Conservation (phyloP, 345 rosid species). For the Syzygium aqueum region DNA sequence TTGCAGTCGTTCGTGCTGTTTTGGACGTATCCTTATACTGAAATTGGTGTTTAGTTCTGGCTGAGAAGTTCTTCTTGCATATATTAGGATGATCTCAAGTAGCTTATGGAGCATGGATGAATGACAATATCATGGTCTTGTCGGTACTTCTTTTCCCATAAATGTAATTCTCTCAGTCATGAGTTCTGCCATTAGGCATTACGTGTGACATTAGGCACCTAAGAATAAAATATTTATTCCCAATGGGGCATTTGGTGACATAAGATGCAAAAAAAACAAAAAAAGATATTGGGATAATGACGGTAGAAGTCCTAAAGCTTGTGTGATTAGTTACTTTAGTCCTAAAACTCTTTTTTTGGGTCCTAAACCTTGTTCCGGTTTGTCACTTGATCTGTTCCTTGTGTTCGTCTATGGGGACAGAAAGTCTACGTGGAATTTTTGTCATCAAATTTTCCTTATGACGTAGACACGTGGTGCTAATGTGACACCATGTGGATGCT, state of each 20-base stretch:
- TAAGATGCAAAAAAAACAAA: not conserved
- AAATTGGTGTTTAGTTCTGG: not conserved
- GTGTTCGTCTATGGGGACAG: not conserved
- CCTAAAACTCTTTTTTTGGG: not conserved
- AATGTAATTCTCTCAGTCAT: not conserved
- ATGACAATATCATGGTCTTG: not conserved
- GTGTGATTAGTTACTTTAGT: not conserved
- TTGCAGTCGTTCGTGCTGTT: constrained; percentile 98
- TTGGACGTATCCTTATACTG: constrained; percentile 93
- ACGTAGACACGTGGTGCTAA: not conserved
- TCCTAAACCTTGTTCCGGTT: not conserved
- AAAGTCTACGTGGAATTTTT: not conserved
- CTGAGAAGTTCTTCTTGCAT: not conserved
- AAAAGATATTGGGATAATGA: not conserved
- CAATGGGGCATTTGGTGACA: not conserved
- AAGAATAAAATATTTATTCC: not conserved
- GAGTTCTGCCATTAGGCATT: not conserved
- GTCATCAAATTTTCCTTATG: not conserved
- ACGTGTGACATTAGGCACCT: not conserved
- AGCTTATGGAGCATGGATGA: not conserved
- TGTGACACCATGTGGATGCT: not conserved
- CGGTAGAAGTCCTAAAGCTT: not conserved
- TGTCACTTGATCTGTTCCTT: not conserved
- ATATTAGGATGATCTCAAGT: not conserved
- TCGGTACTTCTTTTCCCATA: not conserved